A percentile compares a stretch with the other conserved stretches of the same genome.
Evolutionary conservation across 306 rosid species (phyloP).

Genomic region (Ormosia emarginata): DNA sequence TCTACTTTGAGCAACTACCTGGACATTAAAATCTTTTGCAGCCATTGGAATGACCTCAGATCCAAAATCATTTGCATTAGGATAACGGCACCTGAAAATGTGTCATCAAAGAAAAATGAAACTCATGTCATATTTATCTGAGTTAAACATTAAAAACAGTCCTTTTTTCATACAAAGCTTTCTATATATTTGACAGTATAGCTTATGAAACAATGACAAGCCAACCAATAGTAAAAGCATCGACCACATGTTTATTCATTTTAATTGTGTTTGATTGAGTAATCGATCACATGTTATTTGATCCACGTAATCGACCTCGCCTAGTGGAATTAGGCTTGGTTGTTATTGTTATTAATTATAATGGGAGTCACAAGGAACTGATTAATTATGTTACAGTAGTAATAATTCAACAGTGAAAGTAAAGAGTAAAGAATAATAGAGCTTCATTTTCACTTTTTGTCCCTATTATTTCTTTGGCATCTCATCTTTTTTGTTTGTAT

Average conservation of each 20-base stretch:
- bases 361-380: neutral
- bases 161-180: neutral
- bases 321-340: no score
- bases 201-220: neutral
- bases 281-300: neutral
- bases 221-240: neutral
- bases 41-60: constrained; percentile 54
- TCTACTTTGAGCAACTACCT: constrained; percentile 26
- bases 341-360: neutral
- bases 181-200: neutral
- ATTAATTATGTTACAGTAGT: neutral
- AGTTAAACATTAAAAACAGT: neutral
- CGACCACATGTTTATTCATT: neutral
- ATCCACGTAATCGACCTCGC: neutral
- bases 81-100: constrained; percentile 33
- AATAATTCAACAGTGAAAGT: neutral
- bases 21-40: constrained; percentile 45
- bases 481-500: neutral
- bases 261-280: neutral
- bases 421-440: neutral
- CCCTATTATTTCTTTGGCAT: neutral
- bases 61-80: constrained; percentile 58
- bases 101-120: neutral
- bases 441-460: neutral
- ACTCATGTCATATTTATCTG: neutral